Percentiles rank a stretch among this genome's conserved stretches.
Evolutionary conservation across 495 filamentous ascomycete species (phyloP).

Genomic region (Penicillium ucsense): DNA sequence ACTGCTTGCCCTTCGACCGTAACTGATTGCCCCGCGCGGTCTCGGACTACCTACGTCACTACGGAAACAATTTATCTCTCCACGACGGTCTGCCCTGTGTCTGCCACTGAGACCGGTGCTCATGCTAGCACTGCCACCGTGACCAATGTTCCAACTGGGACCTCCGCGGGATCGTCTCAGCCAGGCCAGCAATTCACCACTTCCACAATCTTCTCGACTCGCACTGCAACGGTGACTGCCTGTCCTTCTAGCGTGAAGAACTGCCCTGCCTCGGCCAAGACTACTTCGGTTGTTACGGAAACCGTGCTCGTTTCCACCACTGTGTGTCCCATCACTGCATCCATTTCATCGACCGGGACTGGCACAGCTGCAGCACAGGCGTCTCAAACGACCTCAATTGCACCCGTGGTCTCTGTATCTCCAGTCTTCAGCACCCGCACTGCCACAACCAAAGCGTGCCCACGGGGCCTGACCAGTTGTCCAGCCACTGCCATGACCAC

Average conservation of each 20-base stretch:
- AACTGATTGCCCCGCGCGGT: conserved; percentile 5
- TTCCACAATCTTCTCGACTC: too few species aligned
- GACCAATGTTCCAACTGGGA: too few species aligned
- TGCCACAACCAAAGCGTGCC: not conserved
- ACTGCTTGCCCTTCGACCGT: conserved; percentile 10
- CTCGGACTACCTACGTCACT: conserved; percentile 6
- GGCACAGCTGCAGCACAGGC: too few species aligned
- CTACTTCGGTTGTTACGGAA: not conserved
- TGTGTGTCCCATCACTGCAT: not conserved
- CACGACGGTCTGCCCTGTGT: conserved; percentile 9
- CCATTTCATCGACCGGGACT: too few species aligned
- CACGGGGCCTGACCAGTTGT: not conserved
- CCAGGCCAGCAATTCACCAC: too few species aligned
- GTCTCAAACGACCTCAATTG: too few species aligned
- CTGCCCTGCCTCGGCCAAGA: not conserved
- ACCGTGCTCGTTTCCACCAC: not conserved
- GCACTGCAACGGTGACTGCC: not conserved
- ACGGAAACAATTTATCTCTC: conserved; percentile 9
- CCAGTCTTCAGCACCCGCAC: conserved; percentile 1
- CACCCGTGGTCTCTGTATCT: not conserved
- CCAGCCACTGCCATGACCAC: not conserved
- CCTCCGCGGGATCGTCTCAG: too few species aligned
- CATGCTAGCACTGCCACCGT: not conserved
- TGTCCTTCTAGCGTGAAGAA: not conserved
- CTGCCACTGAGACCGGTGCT: not conserved